Evolutionary conservation across 2,329 filamentous ascomycete genomes (phyloP).

Genomic region (Penicillium sclerotigenum): DNA sequence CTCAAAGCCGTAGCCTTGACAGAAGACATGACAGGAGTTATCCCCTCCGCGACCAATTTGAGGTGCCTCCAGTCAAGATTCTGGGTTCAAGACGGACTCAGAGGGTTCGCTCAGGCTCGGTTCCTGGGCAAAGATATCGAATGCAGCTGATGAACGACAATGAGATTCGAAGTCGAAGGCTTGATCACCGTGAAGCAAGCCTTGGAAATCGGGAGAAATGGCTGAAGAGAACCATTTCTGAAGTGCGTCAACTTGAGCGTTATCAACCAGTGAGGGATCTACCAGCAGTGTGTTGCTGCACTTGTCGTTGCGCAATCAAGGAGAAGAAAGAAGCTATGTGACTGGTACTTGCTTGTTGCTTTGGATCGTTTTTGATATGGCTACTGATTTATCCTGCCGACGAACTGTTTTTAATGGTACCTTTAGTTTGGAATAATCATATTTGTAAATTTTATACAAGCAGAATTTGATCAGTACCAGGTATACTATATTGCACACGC

Average conservation of each 20-base stretch:
- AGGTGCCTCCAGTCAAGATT: conserved; percentile 3
- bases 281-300: conserved; percentile 9
- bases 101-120: neutral
- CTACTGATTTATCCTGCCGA: neutral
- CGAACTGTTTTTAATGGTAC: neutral
- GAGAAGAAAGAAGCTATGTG: neutral
- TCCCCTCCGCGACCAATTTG: conserved; percentile 1
- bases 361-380: neutral
- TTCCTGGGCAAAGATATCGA: conserved; percentile 8
- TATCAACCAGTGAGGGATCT: conserved; percentile 15
- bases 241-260: conserved; percentile 8
- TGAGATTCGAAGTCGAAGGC: conserved; percentile 28
- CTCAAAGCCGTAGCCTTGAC: conserved; percentile 6
- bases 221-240: conserved; percentile 19
- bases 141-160: conserved; percentile 17
- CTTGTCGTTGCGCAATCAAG: conserved; percentile 8
- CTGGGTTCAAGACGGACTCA: neutral
- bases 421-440: neutral
- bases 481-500: too few species aligned
- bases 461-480: too few species aligned
- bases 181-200: conserved; percentile 28
- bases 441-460: neutral
- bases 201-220: conserved; percentile 26
- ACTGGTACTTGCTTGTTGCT: neutral
- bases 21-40: conserved; percentile 7